A percentile compares a stretch with the other conserved stretches of the same genome.
Conservation (phyloP, 192 early-diverging fungal genomes). For the Cetraspora pellucida region DNA sequence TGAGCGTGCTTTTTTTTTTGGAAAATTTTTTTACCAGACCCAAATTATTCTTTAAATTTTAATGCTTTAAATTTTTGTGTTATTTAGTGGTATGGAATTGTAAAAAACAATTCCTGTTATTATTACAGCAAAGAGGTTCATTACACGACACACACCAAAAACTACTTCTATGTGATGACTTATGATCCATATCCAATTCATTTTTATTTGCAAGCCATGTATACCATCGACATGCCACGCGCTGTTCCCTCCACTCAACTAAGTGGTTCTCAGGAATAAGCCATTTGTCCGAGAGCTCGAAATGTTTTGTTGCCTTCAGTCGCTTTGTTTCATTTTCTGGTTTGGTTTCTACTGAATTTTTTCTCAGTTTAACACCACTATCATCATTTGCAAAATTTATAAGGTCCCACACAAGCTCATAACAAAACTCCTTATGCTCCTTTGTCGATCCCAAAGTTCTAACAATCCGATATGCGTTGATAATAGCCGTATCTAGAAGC, state of each 20-base stretch:
- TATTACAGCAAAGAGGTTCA: neutral
- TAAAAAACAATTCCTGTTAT: conserved; percentile 22
- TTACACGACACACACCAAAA: conserved; percentile 4
- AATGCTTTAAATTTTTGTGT: no score
- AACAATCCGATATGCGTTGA: conserved; percentile 22
- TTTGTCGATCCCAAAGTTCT: neutral
- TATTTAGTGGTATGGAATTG: conserved; percentile 23
- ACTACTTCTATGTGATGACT: neutral
- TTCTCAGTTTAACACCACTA: neutral
- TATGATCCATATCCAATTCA: neutral
- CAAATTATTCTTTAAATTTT: no score
- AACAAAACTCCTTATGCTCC: neutral
- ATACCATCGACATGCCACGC: neutral
- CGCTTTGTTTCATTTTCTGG: neutral
- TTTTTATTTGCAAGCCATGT: neutral
- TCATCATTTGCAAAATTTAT: neutral
- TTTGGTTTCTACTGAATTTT: no score
- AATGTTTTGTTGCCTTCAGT: neutral
- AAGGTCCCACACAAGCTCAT: neutral
- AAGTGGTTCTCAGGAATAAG: conserved; percentile 11
- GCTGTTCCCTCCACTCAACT: conserved; percentile 5
- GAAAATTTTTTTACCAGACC: no score
- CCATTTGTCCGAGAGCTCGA: neutral
- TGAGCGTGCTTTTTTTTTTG: no score
- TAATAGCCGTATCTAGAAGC: conserved; percentile 24